A percentile compares a stretch with the other conserved stretches of the same genome.
These are phyloP conservation scores for Erucastrum elatum DNA, from an alignment of 345 rosid species.

Conservation along the genomic window DNA sequence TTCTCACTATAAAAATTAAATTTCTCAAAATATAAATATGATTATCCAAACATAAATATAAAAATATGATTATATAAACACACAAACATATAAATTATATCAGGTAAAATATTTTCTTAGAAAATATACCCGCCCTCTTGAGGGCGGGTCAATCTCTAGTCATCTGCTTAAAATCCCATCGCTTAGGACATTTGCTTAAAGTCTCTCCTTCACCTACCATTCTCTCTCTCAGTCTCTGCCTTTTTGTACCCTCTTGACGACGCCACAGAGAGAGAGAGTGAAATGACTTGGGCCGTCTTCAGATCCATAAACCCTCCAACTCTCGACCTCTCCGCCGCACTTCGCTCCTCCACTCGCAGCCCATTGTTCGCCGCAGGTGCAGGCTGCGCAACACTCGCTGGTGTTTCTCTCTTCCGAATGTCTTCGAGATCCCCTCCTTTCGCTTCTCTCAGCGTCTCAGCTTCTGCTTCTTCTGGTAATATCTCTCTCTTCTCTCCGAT, in stretches of 20 bases:
- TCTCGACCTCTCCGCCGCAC: slow-evolving; percentile 33
- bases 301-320: slow-evolving; percentile 38
- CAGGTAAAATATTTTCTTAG: too few species aligned
- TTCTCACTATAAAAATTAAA: too few species aligned
- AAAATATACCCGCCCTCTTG: too few species aligned
- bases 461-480: slow-evolving; percentile 37
- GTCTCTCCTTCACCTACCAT: slow-evolving; percentile 36
- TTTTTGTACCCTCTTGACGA: slow-evolving; percentile 2
- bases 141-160: too few species aligned
- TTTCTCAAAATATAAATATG: too few species aligned
- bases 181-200: slow-evolving; percentile 6
- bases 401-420: slow-evolving; percentile 37
- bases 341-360: slow-evolving; percentile 34
- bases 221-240: background rate
- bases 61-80: too few species aligned
- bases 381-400: slow-evolving; percentile 38
- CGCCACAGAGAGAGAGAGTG: slow-evolving; percentile 22
- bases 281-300: slow-evolving; percentile 39
- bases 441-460: slow-evolving; percentile 43
- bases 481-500: slow-evolving; percentile 11
- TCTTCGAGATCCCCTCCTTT: slow-evolving; percentile 41
- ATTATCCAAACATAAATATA: too few species aligned
- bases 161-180: slow-evolving; percentile 41
- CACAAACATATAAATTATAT: too few species aligned
- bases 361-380: slow-evolving; percentile 39